Conservation (phyloP, 2,329 filamentous ascomycete genomes). For the Trichoderma endophyticum region DNA sequence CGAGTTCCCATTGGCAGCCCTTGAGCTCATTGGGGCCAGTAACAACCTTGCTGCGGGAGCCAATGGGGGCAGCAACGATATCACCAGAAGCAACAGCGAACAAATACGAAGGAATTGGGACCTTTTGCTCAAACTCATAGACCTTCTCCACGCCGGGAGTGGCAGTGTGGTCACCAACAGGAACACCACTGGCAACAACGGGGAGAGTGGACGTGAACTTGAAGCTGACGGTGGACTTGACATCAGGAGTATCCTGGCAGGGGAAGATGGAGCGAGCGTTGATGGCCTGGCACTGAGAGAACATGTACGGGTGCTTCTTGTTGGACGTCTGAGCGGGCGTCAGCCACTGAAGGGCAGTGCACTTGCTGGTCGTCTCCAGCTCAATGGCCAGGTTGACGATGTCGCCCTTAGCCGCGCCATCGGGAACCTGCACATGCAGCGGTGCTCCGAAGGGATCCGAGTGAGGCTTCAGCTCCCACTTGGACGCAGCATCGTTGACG, state of each 20-base stretch:
- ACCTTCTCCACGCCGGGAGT: constrained; percentile 53
- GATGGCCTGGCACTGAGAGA: constrained; percentile 96
- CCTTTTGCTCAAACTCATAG: constrained; percentile 84
- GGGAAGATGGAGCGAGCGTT: constrained; percentile 92
- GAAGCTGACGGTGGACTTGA: constrained; percentile 94
- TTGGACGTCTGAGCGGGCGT: constrained; percentile 90
- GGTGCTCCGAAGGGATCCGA: constrained; percentile 73
- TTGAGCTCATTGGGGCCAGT: constrained; percentile 84
- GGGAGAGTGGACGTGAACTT: constrained; percentile 81
- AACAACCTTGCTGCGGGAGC: constrained; percentile 78
- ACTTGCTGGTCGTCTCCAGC: constrained; percentile 78
- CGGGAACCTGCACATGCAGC: constrained; percentile 60
- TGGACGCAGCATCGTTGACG: constrained; percentile 58
- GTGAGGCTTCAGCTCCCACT: constrained; percentile 69
- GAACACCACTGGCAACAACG: constrained; percentile 85
- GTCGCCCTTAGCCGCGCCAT: constrained; percentile 51
- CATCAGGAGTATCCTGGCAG: constrained; percentile 95
- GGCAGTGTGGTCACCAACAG: constrained; percentile 45
- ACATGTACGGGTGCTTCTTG: constrained; percentile 96
- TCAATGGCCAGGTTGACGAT: constrained; percentile 59
- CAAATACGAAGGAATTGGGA: constrained; percentile 91
- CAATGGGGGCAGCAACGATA: constrained; percentile 79
- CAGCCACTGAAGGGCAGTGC: constrained; percentile 93
- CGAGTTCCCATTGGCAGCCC: constrained; percentile 85
- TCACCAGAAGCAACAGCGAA: constrained; percentile 90